phyloP scores from a whole-genome alignment of 176 grass and related monocot genomes.

The Oryza brachyantha region DNA sequence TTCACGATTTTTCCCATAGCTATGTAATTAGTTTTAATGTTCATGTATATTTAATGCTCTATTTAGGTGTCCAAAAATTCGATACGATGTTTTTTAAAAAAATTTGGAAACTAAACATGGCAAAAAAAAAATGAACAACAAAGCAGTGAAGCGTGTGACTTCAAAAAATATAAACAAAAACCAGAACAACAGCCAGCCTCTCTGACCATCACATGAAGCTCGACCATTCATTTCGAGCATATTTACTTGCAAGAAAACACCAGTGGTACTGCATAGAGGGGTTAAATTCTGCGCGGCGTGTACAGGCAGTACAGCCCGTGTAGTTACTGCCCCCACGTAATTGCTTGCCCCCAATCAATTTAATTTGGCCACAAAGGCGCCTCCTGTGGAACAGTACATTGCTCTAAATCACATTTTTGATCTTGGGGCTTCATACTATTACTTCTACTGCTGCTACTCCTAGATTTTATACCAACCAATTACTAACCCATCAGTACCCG shows the following conservation, averaged over 20 bases:
- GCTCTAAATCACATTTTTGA: not conserved
- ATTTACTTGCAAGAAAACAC: slow-evolving; percentile 32
- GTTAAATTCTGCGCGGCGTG: not conserved
- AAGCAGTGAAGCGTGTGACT: not conserved
- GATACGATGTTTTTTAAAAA: too few relatives aligned
- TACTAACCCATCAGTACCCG: not conserved
- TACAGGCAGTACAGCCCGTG: slow-evolving; percentile 7
- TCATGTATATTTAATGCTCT: too few relatives aligned
- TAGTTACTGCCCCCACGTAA: not conserved
- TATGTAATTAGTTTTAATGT: too few relatives aligned
- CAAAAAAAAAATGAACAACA: not conserved
- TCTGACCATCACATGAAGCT: slow-evolving; percentile 26
- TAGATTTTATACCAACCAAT: not conserved
- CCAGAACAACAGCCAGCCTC: not conserved
- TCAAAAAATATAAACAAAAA: not conserved
- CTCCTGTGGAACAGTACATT: not conserved
- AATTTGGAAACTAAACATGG: too few relatives aligned
- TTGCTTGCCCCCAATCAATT: slow-evolving; percentile 1
- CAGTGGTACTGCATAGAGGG: not conserved
- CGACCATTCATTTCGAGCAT: slow-evolving; percentile 29
- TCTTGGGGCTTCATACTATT: not conserved
- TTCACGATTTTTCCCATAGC: too few relatives aligned
- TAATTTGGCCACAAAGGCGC: not conserved
- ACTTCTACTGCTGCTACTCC: not conserved
- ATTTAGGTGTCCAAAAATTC: too few relatives aligned